Base-by-base conservation (phyloP, 2,329 filamentous ascomycete genomes). In the Colletotrichum echinochloae region DNA sequence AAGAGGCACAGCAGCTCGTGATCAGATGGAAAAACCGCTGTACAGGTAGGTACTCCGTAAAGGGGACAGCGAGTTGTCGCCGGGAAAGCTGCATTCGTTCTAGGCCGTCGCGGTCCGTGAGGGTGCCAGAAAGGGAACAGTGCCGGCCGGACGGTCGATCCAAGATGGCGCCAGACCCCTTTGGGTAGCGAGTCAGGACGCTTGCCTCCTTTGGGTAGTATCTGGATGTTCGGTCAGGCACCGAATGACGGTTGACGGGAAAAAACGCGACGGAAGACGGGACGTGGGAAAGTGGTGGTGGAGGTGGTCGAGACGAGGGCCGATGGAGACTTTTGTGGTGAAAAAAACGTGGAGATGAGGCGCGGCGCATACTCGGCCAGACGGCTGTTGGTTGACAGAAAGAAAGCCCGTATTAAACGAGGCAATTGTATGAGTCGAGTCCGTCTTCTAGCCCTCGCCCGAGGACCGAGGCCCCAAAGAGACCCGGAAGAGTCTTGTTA, bases 201-300 rank as follows among this genome's bases (percentile, higher is more conserved):
- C 44, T 63, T 63, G 30, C 48, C 57, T 9, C 11, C 5, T 63
- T 59, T 28, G 64, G 41, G 68, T 20, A 71, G 16, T 63, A 33
- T 60, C 28, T 37, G 66, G 66, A 23, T 16, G 8, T 46, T 66
- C 66, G 66, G 66, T 51, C 66, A 70, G 66, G 66, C 56, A 70
- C 66, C 66, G 66, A 70, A 51, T 66, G 66, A 70, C 66, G 62
- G 66, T 66, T 66, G 62, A 70, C 66, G 66, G 62, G 49, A 70
- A 70, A 70, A 70, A 69, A 54, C 61, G 66, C 61, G 46, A 65
- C 66, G 66, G 66, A 69, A 46, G 46, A 46, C 54, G 60, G 61
- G 66, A 60, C 28, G 52, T 37, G 57, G 48, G 37, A 54, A 20
- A 9, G 39, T 41, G 39, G 16, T 6, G 37, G 60, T 28, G 12